Evolutionary conservation across 1,284 basidiomycete genomes (phyloP).

Genomic region (Rhodotorula sp.): DNA sequence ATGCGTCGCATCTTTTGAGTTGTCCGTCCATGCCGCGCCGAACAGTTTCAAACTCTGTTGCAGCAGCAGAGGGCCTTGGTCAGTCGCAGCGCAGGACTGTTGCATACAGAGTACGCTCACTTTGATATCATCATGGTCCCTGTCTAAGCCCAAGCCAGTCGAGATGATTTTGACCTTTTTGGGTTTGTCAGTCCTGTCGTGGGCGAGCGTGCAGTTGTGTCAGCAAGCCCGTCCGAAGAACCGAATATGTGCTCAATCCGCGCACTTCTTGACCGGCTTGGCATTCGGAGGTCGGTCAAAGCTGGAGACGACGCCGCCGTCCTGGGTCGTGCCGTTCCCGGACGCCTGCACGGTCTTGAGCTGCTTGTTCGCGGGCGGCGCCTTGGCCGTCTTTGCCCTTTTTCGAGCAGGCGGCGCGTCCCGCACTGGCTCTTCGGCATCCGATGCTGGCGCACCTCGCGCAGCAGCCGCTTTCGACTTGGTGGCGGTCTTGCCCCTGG

Average conservation of each 20-base stretch:
- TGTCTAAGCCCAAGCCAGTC: conserved; percentile 42
- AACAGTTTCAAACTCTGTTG: conserved; percentile 61
- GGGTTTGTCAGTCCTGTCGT: not conserved
- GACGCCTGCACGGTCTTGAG: conserved; percentile 12
- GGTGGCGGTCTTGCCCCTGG: conserved; percentile 19
- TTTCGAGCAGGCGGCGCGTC: conserved; percentile 22
- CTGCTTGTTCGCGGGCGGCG: conserved; percentile 3
- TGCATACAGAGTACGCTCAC: conserved; percentile 11
- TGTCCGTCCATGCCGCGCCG: conserved; percentile 62
- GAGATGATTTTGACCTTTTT: conserved; percentile 39
- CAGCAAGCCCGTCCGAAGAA: not conserved
- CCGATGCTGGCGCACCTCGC: not conserved
- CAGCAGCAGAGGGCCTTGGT: not conserved
- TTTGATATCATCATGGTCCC: conserved; percentile 27
- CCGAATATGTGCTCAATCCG: not conserved
- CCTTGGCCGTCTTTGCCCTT: not conserved
- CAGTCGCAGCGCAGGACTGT: not conserved
- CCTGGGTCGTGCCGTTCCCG: conserved; percentile 16
- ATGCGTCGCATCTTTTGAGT: conserved; percentile 69
- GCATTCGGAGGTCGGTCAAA: conserved; percentile 39
- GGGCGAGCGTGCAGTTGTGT: too few species aligned
- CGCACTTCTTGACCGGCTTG: conserved; percentile 23
- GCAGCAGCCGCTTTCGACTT: conserved; percentile 29
- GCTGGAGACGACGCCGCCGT: conserved; percentile 23
- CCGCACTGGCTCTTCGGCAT: not conserved